Conservation (phyloP, 2,329 filamentous ascomycete genomes). For the Xenosphaeropsis pyriputrescens region DNA sequence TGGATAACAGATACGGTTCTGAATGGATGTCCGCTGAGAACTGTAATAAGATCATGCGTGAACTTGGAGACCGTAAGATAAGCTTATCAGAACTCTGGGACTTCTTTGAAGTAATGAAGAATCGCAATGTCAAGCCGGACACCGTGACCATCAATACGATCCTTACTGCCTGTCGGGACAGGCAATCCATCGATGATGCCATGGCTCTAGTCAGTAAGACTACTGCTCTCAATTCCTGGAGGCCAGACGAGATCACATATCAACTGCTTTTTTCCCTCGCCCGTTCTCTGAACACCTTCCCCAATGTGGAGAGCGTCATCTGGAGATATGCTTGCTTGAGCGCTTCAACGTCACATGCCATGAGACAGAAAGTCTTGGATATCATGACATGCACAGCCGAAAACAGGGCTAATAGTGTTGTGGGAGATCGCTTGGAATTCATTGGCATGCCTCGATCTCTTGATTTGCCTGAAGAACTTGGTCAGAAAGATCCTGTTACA, state of each 20-base stretch:
- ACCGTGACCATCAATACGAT: constrained; percentile 8
- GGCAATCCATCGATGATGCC: constrained; percentile 5
- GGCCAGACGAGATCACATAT: constrained; percentile 12
- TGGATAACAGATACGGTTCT: constrained; percentile 20
- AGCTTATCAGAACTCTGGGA: constrained; percentile 10
- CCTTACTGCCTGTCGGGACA: constrained; percentile 9
- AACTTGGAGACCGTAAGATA: constrained; percentile 10
- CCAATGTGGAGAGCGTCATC: constrained; percentile 27
- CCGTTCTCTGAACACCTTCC: constrained; percentile 17
- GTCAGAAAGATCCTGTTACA: too few species aligned
- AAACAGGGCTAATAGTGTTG: too few species aligned
- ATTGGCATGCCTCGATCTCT: too few species aligned
- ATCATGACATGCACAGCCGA: too few species aligned
- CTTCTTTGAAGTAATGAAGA: constrained; percentile 10
- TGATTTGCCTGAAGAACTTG: too few species aligned
- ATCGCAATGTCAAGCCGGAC: constrained; percentile 6
- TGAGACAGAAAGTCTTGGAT: too few species aligned
- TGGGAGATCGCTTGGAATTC: too few species aligned
- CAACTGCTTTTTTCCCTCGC: constrained; percentile 25
- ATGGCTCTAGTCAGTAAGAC: constrained; percentile 6
- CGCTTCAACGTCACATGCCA: constrained; percentile 7
- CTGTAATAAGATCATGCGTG: constrained; percentile 22
- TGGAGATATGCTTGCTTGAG: constrained; percentile 30
- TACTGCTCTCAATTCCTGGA: constrained; percentile 2
- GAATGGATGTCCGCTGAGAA: constrained; percentile 21